Evolutionary conservation across 2,329 filamentous ascomycete species (phyloP), one percentile per base, ranked within the genome.

Genomic region (Alternaria gaisen): DNA sequence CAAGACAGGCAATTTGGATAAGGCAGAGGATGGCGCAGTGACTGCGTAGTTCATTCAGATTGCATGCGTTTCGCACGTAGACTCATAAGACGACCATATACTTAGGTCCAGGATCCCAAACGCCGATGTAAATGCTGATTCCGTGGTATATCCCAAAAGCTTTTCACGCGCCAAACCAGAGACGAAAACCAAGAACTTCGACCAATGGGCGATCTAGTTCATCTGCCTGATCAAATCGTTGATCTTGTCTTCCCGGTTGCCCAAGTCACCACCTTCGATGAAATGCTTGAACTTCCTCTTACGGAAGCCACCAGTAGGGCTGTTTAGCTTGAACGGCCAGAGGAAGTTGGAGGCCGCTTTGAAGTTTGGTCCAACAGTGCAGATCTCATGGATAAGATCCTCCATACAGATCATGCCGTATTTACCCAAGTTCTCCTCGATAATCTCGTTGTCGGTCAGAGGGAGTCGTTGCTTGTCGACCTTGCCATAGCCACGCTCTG

Each of bases 311-410:
- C 95, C 95, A 76, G 86, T 98, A 80, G 95, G 95, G 90, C 97
- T 97, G 89, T 89, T 93, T 74, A 99, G 91, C 91, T 99, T 98
- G 90, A 99, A 99, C 81, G 95, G 95, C 95, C 95, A 99, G 74
- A 98, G 86, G 90, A 98, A 98, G 91, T 98, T 99, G 86, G 90
- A 89, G 79, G 92, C 93, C 87, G 97, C 94, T 91, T 97, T 98
- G 91, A 84, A 83, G 90, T 98, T 98, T 87, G 94, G 94, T 81
- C 95, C 94, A 73, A 98, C 94, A 56, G 93, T 96, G 88, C 89
- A 94, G 86, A 73, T 97, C 88, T 99, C 95, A 88, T 99, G 95
- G 84, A 99, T 94, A 74, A 99, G 86, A 85, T 99, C 95, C 87
- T 99, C 95, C 83, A 98, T 93, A 82, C 95, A 99, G 87, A 99